Evolutionary conservation across 148 eudicot species (phyloP), one percentile per base, ranked within the genome.

Genomic region (Amaranthus hypochondriacus): DNA sequence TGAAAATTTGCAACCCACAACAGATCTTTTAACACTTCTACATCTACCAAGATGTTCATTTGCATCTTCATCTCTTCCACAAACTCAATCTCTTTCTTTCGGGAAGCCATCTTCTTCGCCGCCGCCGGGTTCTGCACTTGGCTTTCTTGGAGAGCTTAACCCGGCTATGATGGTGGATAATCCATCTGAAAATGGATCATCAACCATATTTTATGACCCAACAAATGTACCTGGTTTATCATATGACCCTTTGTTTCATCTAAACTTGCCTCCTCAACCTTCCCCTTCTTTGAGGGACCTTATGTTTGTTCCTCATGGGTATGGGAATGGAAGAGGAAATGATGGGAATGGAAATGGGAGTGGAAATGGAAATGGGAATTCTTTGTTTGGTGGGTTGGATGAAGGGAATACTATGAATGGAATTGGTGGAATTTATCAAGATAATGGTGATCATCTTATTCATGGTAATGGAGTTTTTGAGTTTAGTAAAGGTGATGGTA

Each of bases 171-270:
- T 75, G 66, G 66, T 60, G 49, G 78, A 76, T 47, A 65, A 77
- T 44, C 50, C 64, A 65, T 48, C 72, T 7, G 72, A 58, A 61
- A 69, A 73, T 2, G 55, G 54, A 8, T 78, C 89, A 48, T 86
- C 83, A 12, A 71, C 88, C 11, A 60, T 79, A 4, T 69, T 84
- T 1, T 82, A 81, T 58, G 68, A 69, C 76, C 75, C 85, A 15
- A 7, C 62, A 11, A 47, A 62, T 10, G 42, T 70, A 3, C 28
- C 77, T 5, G 80, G 68, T 2, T 76, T 70, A 14, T 66, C 80
- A 0, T 88, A 88, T 77, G 91, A 92, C 57, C 86, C 89, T 43
- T 67, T 87, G 2, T 79, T 91, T 56, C 96, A 85, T 48, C 83
- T 91, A 73, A 91, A 88, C 73, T 61, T 74, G 48, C 80, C 79